A percentile compares a stretch with the other conserved stretches of the same genome.
These are phyloP conservation scores for Floccularia luteovirens DNA, from an alignment of 768 basidiomycete species.

Conservation along the genomic window DNA sequence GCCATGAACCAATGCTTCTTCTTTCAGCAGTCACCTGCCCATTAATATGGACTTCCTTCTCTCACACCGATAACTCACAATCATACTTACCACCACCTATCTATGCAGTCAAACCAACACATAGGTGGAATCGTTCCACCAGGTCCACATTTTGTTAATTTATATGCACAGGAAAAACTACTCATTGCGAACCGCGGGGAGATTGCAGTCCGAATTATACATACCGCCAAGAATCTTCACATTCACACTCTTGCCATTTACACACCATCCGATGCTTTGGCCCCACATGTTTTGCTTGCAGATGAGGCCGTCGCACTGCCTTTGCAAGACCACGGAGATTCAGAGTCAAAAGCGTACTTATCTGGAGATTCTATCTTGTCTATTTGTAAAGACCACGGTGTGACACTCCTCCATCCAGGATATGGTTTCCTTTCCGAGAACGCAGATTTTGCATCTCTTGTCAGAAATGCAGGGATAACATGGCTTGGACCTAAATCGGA, in stretches of 20 bases:
- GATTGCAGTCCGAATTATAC: conserved; percentile 58
- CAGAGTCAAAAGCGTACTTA: conserved; percentile 40
- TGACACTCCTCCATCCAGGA: conserved; percentile 53
- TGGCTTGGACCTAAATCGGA: conserved; percentile 52
- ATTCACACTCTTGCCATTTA: conserved; percentile 53
- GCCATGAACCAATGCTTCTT: too few relatives aligned
- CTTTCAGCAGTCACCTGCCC: too few relatives aligned
- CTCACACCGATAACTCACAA: too few relatives aligned
- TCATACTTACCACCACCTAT: too few relatives aligned
- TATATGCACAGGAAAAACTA: conserved; percentile 33
- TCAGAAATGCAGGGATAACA: conserved; percentile 39
- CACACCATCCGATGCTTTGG: conserved; percentile 47
- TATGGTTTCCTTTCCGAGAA: conserved; percentile 67
- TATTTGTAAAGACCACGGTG: conserved; percentile 29
- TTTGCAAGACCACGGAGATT: conserved; percentile 6
- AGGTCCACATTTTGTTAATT: too few relatives aligned
- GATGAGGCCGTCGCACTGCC: conserved; percentile 37
- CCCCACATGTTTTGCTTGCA: conserved; percentile 51
- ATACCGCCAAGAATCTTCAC: conserved; percentile 43
- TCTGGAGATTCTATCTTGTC: conserved; percentile 26
- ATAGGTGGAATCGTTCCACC: too few relatives aligned
- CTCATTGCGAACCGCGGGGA: conserved; percentile 70
- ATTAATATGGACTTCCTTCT: too few relatives aligned
- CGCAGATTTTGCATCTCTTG: conserved; percentile 39
- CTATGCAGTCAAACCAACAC: too few relatives aligned